phyloP scores from a whole-genome alignment of 768 basidiomycete species.

The Mycena leptocephala region DNA sequence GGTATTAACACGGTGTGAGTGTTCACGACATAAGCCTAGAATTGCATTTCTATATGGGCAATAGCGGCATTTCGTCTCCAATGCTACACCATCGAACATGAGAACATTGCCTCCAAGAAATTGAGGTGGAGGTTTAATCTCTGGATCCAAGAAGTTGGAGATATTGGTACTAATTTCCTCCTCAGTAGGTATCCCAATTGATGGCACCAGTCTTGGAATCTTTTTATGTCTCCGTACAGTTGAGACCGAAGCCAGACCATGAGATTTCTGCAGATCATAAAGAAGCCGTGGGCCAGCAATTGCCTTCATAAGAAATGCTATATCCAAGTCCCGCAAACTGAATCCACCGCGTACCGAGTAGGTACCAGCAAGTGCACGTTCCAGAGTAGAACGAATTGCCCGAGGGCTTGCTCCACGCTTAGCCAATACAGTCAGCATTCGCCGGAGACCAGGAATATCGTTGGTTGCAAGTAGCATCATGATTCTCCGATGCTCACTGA shows the following conservation, averaged over 20 bases:
- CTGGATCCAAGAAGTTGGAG: conserved; percentile 22
- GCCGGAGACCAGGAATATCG: conserved; percentile 28
- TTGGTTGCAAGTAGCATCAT: conserved; percentile 28
- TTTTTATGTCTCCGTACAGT: conserved; percentile 28
- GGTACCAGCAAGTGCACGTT: neutral
- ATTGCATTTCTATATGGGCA: too few species aligned
- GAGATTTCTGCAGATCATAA: conserved; percentile 42
- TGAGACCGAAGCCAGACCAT: conserved; percentile 37
- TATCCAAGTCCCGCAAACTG: conserved; percentile 41
- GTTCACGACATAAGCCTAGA: too few species aligned
- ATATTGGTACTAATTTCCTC: conserved; percentile 38
- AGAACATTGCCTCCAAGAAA: conserved; percentile 35
- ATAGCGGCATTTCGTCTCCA: conserved; percentile 41
- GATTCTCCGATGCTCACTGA: conserved; percentile 26
- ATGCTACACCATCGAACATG: conserved; percentile 46
- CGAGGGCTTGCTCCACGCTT: neutral
- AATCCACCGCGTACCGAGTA: conserved; percentile 12
- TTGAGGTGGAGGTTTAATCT: conserved; percentile 13
- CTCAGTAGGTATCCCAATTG: conserved; percentile 20
- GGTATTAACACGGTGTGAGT: too few species aligned
- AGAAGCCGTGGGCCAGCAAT: conserved; percentile 44
- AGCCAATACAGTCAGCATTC: neutral
- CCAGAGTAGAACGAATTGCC: neutral
- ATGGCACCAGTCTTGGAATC: conserved; percentile 36
- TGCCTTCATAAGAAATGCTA: conserved; percentile 46